Percentiles rank a stretch among this genome's conserved stretches.
Conservation (phyloP, 768 basidiomycete genomes). For the Crassisporium funariophilum region DNA sequence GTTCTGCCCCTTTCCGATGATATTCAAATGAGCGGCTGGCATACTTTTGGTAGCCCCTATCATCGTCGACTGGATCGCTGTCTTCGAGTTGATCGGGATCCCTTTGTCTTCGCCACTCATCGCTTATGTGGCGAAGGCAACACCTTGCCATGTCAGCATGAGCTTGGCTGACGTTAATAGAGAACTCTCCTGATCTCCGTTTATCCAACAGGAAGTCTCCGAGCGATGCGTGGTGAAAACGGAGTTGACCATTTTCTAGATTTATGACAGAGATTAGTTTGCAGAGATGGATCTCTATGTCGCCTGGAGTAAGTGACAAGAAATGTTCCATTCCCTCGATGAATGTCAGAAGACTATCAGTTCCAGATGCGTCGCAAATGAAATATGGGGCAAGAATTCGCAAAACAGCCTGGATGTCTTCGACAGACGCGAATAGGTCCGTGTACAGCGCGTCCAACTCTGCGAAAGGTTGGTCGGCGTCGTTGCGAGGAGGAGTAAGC, state of each 20-base stretch:
- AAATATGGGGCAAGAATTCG: not conserved
- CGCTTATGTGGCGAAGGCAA: no score
- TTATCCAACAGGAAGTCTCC: conserved; percentile 2
- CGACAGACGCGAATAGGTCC: conserved; percentile 10
- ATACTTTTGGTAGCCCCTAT: no score
- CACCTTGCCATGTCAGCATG: conserved; percentile 1
- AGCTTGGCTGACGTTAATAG: not conserved
- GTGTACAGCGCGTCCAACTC: conserved; percentile 16
- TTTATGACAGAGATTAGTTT: not conserved
- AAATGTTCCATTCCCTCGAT: conserved; percentile 1
- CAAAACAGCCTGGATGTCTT: not conserved
- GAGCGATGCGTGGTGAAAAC: conserved; percentile 5
- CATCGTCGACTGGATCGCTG: no score
- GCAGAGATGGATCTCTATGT: not conserved
- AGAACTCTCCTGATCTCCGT: conserved; percentile 3
- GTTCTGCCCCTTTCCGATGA: no score
- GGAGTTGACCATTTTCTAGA: not conserved
- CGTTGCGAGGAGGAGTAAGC: conserved; percentile 2
- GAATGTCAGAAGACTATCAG: conserved; percentile 1
- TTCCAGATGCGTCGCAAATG: not conserved
- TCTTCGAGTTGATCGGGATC: no score
- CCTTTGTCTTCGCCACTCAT: no score
- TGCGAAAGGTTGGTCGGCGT: conserved; percentile 7
- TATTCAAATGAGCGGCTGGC: no score
- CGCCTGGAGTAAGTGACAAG: not conserved